Percentiles rank a stretch among this genome's conserved stretches.
Conservation (phyloP, 768 basidiomycete genomes). For the Aureoboletus auriporus region DNA sequence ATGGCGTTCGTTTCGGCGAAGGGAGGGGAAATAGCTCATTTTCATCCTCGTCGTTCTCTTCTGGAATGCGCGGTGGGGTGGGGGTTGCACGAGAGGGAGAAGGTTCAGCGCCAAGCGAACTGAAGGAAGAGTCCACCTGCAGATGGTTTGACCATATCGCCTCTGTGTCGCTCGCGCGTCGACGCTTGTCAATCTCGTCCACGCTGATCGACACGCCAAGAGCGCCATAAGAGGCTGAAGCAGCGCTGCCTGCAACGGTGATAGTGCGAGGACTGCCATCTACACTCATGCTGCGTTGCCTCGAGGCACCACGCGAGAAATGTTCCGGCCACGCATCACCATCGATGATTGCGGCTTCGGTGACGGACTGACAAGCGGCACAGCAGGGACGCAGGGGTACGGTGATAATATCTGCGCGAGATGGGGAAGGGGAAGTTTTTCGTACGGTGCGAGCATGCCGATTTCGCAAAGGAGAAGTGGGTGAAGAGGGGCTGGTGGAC, state of each 20-base stretch:
- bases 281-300: conserved; percentile 47
- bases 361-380: conserved; percentile 52
- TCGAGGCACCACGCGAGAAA: conserved; percentile 59
- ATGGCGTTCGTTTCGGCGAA: conserved; percentile 53
- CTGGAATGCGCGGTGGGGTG: conserved; percentile 26
- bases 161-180: conserved; percentile 40
- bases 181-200: conserved; percentile 62
- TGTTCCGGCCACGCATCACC: conserved; percentile 60
- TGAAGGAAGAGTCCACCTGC: too few relatives aligned
- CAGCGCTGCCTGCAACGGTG: conserved; percentile 28
- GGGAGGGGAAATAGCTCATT: conserved; percentile 57
- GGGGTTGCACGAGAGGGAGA: conserved; percentile 12
- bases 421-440: conserved; percentile 29
- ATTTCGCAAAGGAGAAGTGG: not conserved
- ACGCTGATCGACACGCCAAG: conserved; percentile 43
- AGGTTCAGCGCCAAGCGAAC: not conserved
- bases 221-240: conserved; percentile 20
- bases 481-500: conserved; percentile 10
- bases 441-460: conserved; percentile 10
- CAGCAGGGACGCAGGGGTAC: conserved; percentile 75
- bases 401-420: conserved; percentile 41
- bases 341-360: conserved; percentile 51
- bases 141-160: not conserved
- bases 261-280: conserved; percentile 30
- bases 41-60: conserved; percentile 50